Evolutionary conservation across 2,329 filamentous ascomycete genomes (phyloP), one percentile per base, ranked within the genome.

Genomic region (Pezicula neosporulosa): DNA sequence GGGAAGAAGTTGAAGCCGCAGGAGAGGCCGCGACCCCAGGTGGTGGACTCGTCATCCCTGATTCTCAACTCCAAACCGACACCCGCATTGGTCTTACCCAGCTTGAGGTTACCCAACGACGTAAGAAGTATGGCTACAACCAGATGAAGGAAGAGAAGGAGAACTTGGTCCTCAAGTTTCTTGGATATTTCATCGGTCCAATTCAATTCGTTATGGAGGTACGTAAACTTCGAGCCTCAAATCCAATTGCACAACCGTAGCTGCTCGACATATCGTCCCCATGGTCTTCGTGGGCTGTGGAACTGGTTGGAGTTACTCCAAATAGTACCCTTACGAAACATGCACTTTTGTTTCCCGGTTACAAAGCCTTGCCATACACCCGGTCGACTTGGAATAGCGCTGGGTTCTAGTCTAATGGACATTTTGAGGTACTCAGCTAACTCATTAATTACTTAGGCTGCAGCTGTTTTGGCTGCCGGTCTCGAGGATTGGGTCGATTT

Each of bases 141-240:
- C 85, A 90, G 70, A 90, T 96, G 88, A 91, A 89, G 73, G 89
- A 95, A 73, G 88, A 93, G 76, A 91, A 90, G 74, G 87, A 91
- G 72, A 95, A 92, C 66, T 65, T 91, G 52, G 72, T 92, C 55
- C 78, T 94, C 65, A 94, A 95, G 77, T 95, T 96, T 72, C 64
- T 83, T 19, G 78, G 80, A 63, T 94, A 89, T 76, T 95, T 95
- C 70, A 77, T 94, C 50, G 91, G 91, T 60, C 91, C 91, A 21
- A 93, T 96, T 60, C 90, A 95, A 70, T 93, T 93, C 72, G 90
- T 96, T 68, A 96, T 96, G 90, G 89, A 93, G 84, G 87, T 86
- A 70, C 67, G 82, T 71, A 51, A 8, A 30, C 48, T 49, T 55
- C 36, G 44, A 53, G 49, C 46, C 44, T 39, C 49, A 50, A 45